These are phyloP conservation scores for Colletotrichum zoysiae DNA, from an alignment of 2,329 filamentous ascomycete genomes.

Conservation along the genomic window DNA sequence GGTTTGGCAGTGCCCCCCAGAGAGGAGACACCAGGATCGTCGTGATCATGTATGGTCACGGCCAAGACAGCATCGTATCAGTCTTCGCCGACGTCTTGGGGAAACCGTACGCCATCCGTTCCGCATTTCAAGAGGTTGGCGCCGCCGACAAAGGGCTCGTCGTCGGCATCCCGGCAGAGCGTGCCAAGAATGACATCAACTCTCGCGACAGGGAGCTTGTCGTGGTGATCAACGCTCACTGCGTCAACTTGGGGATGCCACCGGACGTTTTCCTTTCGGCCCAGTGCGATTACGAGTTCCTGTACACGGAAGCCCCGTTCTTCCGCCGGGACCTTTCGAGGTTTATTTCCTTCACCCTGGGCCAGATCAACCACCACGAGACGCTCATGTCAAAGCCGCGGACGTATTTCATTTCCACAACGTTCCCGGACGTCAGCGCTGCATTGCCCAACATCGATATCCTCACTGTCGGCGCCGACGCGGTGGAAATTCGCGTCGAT, in stretches of 20 bases:
- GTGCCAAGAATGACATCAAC: conserved; percentile 69
- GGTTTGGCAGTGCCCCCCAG: conserved; percentile 60
- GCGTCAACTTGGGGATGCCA: conserved; percentile 77
- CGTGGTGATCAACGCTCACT: conserved; percentile 81
- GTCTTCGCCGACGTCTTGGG: conserved; percentile 84
- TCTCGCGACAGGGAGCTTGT: conserved; percentile 70
- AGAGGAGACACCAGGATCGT: conserved; percentile 70
- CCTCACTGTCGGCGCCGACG: conserved; percentile 86
- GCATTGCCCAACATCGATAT: conserved; percentile 89
- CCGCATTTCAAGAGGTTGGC: conserved; percentile 66
- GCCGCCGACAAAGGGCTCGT: conserved; percentile 72
- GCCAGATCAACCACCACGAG: conserved; percentile 83
- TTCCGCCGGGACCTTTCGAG: conserved; percentile 81
- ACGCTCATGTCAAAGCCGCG: conserved; percentile 81
- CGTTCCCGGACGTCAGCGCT: conserved; percentile 86
- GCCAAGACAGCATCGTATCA: conserved; percentile 80
- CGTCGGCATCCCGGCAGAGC: conserved; percentile 71
- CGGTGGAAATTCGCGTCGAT: conserved; percentile 87
- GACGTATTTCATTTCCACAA: conserved; percentile 89
- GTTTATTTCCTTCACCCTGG: conserved; percentile 83
- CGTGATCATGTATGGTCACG: conserved; percentile 76
- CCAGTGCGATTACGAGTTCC: conserved; percentile 85
- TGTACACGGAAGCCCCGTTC: conserved; percentile 81
- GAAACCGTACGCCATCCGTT: conserved; percentile 74
- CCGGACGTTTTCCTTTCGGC: conserved; percentile 75